Evolutionary conservation across 2,329 filamentous ascomycete species (phyloP).

Genomic region (Pseudogymnoascus sp.): DNA sequence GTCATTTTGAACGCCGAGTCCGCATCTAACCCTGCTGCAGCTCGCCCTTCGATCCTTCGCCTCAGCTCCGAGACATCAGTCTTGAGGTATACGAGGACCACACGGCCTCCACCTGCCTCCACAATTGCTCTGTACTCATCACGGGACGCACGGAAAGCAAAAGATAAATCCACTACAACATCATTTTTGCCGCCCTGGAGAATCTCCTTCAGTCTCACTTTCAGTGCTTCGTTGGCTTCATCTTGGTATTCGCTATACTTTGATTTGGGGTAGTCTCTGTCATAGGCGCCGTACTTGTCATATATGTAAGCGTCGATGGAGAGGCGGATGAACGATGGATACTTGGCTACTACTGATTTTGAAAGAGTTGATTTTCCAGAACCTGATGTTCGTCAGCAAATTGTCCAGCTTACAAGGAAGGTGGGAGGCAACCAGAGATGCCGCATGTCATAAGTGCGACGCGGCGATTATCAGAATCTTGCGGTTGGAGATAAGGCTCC

Average conservation of each 20-base stretch:
- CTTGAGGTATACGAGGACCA: background rate
- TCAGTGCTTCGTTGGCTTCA: background rate
- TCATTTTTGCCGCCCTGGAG: background rate
- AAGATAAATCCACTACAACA: background rate
- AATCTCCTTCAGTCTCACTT: background rate
- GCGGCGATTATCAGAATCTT: background rate
- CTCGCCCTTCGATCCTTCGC: background rate
- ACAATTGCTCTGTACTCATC: background rate
- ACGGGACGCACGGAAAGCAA: background rate
- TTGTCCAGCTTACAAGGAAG: no score
- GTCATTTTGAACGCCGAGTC: background rate
- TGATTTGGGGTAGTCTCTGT: background rate
- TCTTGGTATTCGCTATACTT: background rate
- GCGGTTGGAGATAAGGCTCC: background rate
- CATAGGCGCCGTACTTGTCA: background rate
- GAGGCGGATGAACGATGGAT: constrained; percentile 1
- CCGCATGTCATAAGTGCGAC: background rate
- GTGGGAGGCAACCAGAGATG: background rate
- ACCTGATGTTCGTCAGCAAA: background rate
- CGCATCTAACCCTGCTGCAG: background rate
- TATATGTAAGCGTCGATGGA: constrained; percentile 6
- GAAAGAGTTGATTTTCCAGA: background rate
- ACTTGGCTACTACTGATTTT: background rate
- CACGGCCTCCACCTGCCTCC: background rate
- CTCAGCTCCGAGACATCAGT: background rate